Percentiles rank a stretch among this genome's conserved stretches.
phyloP scores from a whole-genome alignment of 805 yeast species.

The Metschnikowia kunwiensis region DNA sequence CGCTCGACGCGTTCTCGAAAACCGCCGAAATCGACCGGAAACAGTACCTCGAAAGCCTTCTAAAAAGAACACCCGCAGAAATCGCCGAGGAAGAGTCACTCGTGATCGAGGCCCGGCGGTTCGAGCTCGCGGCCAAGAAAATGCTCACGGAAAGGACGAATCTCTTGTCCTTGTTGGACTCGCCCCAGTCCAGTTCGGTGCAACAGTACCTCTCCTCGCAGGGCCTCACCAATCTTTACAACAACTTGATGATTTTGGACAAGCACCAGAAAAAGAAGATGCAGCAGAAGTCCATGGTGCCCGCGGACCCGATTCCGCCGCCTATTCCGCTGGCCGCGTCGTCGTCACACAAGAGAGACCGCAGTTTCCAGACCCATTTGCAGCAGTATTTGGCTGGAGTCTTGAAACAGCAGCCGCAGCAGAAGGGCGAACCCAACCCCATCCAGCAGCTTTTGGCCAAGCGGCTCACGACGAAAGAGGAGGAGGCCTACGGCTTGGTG shows the following conservation, averaged over 20 bases:
- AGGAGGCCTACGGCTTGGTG: constrained; percentile 77
- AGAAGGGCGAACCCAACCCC: constrained; percentile 37
- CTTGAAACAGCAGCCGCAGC: constrained; percentile 30
- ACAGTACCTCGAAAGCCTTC: constrained; percentile 68
- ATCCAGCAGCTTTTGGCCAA: constrained; percentile 47
- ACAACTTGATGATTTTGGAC: constrained; percentile 68
- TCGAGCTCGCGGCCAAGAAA: constrained; percentile 88
- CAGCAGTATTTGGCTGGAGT: constrained; percentile 41
- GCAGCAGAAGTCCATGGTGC: constrained; percentile 33
- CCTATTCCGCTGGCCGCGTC: constrained; percentile 53
- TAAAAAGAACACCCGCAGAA: constrained; percentile 89
- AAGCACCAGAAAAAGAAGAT: constrained; percentile 56
- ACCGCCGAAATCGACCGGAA: constrained; percentile 77
- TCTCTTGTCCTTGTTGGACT: constrained; percentile 72
- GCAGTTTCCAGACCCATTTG: constrained; percentile 43
- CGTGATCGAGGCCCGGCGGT: constrained; percentile 86
- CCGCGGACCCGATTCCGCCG: constrained; percentile 52
- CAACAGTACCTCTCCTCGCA: constrained; percentile 79
- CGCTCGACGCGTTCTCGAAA: constrained; percentile 62
- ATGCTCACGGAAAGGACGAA: constrained; percentile 81
- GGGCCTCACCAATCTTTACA: constrained; percentile 84
- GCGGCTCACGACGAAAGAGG: constrained; percentile 70
- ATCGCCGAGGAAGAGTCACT: constrained; percentile 96
- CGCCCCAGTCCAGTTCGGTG: constrained; percentile 80
- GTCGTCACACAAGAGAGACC: constrained; percentile 41